Conservation (phyloP, 805 yeast species). For the Lipomyces kockii region DNA sequence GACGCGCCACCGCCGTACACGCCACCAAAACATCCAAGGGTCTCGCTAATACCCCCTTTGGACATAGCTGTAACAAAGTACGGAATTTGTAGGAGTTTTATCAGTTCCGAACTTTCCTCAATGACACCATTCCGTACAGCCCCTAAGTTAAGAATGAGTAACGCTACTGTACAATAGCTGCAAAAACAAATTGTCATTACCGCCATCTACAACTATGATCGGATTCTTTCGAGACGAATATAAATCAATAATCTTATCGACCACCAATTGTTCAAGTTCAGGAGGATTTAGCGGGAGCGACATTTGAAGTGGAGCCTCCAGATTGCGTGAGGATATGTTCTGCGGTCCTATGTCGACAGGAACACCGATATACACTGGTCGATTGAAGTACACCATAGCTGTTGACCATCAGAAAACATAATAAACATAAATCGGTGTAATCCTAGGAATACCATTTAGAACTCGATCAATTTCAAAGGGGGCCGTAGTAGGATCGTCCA, state of each 20-base stretch:
- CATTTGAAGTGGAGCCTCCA: conserved; percentile 70
- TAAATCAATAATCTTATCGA: not conserved
- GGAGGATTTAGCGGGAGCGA: conserved; percentile 50
- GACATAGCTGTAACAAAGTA: not conserved
- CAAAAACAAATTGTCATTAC: no score
- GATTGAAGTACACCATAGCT: conserved; percentile 65
- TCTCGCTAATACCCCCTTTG: not conserved
- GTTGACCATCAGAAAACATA: conserved; percentile 43
- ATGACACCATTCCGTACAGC: not conserved
- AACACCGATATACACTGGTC: conserved; percentile 81
- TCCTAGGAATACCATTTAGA: no score
- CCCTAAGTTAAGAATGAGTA: not conserved
- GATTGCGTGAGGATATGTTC: conserved; percentile 57
- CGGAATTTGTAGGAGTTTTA: not conserved
- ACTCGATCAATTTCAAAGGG: conserved; percentile 74
- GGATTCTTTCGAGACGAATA: not conserved
- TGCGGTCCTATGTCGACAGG: conserved; percentile 80
- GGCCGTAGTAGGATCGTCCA: conserved; percentile 67
- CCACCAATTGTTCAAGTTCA: not conserved
- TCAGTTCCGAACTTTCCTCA: not conserved
- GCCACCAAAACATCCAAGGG: not conserved
- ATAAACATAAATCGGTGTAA: no score
- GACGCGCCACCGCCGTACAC: not conserved
- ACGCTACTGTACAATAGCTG: no score
- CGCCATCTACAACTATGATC: not conserved